Conservation (phyloP, 2,329 filamentous ascomycete genomes). For the Ophiostoma pallidulum region DNA sequence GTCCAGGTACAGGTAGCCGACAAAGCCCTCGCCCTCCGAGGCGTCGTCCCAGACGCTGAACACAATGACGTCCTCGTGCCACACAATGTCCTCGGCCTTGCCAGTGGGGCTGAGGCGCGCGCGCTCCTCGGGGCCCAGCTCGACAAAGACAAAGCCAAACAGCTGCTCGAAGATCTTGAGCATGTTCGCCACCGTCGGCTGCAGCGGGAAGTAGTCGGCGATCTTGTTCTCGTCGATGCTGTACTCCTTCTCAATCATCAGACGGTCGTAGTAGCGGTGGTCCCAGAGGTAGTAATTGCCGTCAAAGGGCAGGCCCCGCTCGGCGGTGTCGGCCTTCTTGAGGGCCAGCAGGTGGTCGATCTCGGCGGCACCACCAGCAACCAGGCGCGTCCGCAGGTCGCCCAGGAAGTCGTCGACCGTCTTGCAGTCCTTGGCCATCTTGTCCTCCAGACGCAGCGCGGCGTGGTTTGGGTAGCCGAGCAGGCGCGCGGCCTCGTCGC, state of each 20-base stretch:
- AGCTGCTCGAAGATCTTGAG: conserved; percentile 74
- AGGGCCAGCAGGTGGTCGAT: conserved; percentile 59
- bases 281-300: conserved; percentile 78
- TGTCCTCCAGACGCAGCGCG: conserved; percentile 65
- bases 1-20: conserved; percentile 76
- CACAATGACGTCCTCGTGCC: conserved; percentile 75
- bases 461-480: conserved; percentile 72
- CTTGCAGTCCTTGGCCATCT: conserved; percentile 72
- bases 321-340: conserved; percentile 60
- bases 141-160: conserved; percentile 69
- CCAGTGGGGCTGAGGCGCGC: conserved; percentile 55
- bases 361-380: conserved; percentile 62
- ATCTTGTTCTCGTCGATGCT: conserved; percentile 71
- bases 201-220: conserved; percentile 74
- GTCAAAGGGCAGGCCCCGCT: conserved; percentile 49
- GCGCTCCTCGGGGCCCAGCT: conserved; percentile 58
- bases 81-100: conserved; percentile 62
- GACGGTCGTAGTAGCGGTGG: conserved; percentile 66
- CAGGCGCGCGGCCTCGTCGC: conserved; percentile 68
- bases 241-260: conserved; percentile 74
- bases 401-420: conserved; percentile 64
- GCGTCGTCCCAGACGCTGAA: conserved; percentile 78
- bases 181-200: conserved; percentile 66
- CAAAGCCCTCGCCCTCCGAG: conserved; percentile 59
- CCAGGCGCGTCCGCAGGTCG: conserved; percentile 58